Evolutionary conservation across 768 basidiomycete genomes (phyloP), one percentile per base, ranked within the genome.

Genomic region (Coprinopsis marcescibilis): DNA sequence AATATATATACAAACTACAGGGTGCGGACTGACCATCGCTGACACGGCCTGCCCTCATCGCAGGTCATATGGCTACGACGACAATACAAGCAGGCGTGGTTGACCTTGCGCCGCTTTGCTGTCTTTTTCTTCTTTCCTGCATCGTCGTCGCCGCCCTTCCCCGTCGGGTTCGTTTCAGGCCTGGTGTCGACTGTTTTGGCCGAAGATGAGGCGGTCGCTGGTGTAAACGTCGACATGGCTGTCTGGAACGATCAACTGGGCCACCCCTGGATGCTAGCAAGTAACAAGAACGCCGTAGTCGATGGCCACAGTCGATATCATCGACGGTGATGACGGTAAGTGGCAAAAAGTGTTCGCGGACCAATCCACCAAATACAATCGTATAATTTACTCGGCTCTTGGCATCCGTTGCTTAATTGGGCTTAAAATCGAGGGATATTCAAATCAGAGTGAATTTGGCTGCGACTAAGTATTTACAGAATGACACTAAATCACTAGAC

Each of bases 51-150:
- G 14, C 87, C 86, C 57, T 89, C 89, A 60, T 90, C 89, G 68
- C 89, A 90, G 6, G 86, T 89, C 88, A 91, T 89, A 78, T 89
- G 88, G 72, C 89, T 91, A 50, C 89, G 72, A 60, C 91, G 76
- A 66, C 92, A 96, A 64, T 94, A 96, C 34, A 96, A 69, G 61
- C 92, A 96, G 4, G 93, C 92, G 67, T 93, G 90, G 63, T 90
- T 90, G 49, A 90, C 89, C 63, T 93, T 93, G 46, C 89, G 70
- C 52, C 89, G 69, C 66, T 87, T 89, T 10, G 78, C 57, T 14
- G 67, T 65, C 56, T 77, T 77, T 64, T 75, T 72, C 58, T 72
- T 73, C 55, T 70, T 72, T 2, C 65, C 65, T 10, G 52, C 59
- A 35, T 69, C 70, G 21, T 72, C 69, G 50, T 57, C 69, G 14